A percentile compares a stretch with the other conserved stretches of the same genome.
These are phyloP conservation scores for Exophiala dermatitidis DNA, from an alignment of 2,329 filamentous ascomycete species.

Conservation along the genomic window DNA sequence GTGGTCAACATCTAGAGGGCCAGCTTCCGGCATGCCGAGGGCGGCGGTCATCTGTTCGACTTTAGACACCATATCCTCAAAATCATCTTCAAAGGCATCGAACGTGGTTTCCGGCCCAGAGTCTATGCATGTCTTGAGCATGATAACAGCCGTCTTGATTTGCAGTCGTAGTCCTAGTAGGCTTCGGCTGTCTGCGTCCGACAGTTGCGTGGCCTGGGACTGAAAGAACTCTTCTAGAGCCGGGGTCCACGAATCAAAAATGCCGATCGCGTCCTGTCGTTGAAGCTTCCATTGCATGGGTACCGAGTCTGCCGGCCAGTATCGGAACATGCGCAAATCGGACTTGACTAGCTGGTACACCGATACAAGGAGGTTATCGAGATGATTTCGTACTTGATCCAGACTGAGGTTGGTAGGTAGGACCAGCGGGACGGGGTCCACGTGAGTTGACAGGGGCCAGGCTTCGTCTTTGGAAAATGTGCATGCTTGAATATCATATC, in stretches of 20 bases:
- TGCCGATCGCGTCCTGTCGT: slow-evolving; percentile 19
- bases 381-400: slow-evolving; percentile 25
- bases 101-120: slow-evolving; percentile 24
- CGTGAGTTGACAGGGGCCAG: slow-evolving; percentile 17
- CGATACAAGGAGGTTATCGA: slow-evolving; percentile 27
- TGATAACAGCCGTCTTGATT: slow-evolving; percentile 26
- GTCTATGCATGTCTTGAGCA: slow-evolving; percentile 26
- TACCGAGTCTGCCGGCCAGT: slow-evolving; percentile 22
- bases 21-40: slow-evolving; percentile 17
- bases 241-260: slow-evolving; percentile 26
- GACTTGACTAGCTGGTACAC: slow-evolving; percentile 28
- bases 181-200: slow-evolving; percentile 21
- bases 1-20: slow-evolving; percentile 21
- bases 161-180: slow-evolving; percentile 27
- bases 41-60: slow-evolving; percentile 24
- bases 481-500: slow-evolving; percentile 29
- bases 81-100: slow-evolving; percentile 23
- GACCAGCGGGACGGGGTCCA: slow-evolving; percentile 17
- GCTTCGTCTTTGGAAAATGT: slow-evolving; percentile 26
- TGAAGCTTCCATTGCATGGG: slow-evolving; percentile 22
- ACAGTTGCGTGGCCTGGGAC: slow-evolving; percentile 6
- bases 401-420: slow-evolving; percentile 23
- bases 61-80: slow-evolving; percentile 27
- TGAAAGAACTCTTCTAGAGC: slow-evolving; percentile 25
- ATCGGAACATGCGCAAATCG: slow-evolving; percentile 27